Percentiles rank a stretch among this genome's conserved stretches.
phyloP scores from a whole-genome alignment of 169 alveolate genomes.

The Cryptosporidium ryanae region DNA sequence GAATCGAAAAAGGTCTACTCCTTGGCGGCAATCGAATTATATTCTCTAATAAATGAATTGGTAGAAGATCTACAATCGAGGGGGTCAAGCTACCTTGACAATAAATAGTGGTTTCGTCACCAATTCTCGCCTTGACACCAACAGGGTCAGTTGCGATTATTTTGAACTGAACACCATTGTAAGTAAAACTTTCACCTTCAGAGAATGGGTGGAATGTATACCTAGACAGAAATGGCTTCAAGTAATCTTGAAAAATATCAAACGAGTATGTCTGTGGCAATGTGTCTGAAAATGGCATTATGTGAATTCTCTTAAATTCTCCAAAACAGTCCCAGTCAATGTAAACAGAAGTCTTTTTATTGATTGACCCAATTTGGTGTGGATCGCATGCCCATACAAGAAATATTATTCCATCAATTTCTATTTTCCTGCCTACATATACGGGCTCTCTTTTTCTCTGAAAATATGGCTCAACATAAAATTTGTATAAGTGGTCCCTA shows the following conservation, averaged over 20 bases:
- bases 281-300: slow-evolving; percentile 80
- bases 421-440: slow-evolving; percentile 60
- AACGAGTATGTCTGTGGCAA: slow-evolving; percentile 79
- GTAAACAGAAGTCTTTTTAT: slow-evolving; percentile 27
- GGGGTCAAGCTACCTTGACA: slow-evolving; percentile 78
- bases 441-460: slow-evolving; percentile 58
- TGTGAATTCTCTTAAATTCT: slow-evolving; percentile 76
- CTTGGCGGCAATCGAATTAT: slow-evolving; percentile 77
- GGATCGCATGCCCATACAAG: slow-evolving; percentile 75
- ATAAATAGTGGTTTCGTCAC: slow-evolving; percentile 77
- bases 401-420: slow-evolving; percentile 35
- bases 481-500: slow-evolving; percentile 34
- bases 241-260: slow-evolving; percentile 77
- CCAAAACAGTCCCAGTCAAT: slow-evolving; percentile 77
- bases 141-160: slow-evolving; percentile 79
- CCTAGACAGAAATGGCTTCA: slow-evolving; percentile 78
- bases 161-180: slow-evolving; percentile 81
- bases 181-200: slow-evolving; percentile 79
- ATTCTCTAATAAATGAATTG: slow-evolving; percentile 76
- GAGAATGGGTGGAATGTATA: slow-evolving; percentile 78
- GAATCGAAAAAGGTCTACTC: slow-evolving; percentile 79
- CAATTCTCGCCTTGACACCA: slow-evolving; percentile 78
- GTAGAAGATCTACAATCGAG: slow-evolving; percentile 78
- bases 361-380: slow-evolving; percentile 60
- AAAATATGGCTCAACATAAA: slow-evolving; percentile 57